These are phyloP conservation scores for Gamarada debralockiae DNA, from an alignment of 495 filamentous ascomycete species.

Conservation along the genomic window DNA sequence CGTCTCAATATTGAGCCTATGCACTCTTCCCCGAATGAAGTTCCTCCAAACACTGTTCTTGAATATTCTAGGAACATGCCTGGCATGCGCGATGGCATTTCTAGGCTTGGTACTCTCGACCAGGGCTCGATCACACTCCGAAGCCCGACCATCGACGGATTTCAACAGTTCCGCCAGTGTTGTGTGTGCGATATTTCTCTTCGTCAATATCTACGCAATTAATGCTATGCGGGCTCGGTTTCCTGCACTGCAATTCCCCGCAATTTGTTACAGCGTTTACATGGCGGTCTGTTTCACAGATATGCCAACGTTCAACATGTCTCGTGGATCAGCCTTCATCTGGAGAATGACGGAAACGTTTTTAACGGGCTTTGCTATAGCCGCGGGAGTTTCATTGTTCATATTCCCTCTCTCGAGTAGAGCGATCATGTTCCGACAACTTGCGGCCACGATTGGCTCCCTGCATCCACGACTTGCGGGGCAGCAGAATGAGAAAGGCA, in stretches of 20 bases:
- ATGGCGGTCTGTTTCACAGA: not conserved
- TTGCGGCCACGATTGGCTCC: too few relatives aligned
- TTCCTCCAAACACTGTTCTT: slow-evolving; percentile 71
- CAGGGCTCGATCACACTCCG: slow-evolving; percentile 11
- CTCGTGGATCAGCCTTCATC: not conserved
- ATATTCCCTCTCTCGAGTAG: not conserved
- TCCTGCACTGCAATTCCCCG: slow-evolving; percentile 65
- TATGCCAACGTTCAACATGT: not conserved
- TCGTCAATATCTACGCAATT: slow-evolving; percentile 67
- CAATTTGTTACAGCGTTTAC: slow-evolving; percentile 59
- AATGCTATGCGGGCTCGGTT: slow-evolving; percentile 63
- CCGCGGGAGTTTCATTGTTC: not conserved
- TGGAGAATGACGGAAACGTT: not conserved
- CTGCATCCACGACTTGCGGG: not conserved
- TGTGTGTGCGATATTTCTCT: slow-evolving; percentile 71
- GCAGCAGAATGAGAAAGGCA: not conserved
- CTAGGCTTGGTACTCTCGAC: slow-evolving; percentile 49
- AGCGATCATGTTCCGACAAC: not conserved
- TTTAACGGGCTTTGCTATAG: not conserved
- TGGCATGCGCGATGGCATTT: slow-evolving; percentile 52
- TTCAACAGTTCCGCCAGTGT: slow-evolving; percentile 78
- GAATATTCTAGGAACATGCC: slow-evolving; percentile 54
- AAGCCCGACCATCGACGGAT: slow-evolving; percentile 1
- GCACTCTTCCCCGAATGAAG: slow-evolving; percentile 70
- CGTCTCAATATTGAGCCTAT: slow-evolving; percentile 26